phyloP scores from a whole-genome alignment of 2,329 filamentous ascomycete genomes.

The Claviceps sp. region DNA sequence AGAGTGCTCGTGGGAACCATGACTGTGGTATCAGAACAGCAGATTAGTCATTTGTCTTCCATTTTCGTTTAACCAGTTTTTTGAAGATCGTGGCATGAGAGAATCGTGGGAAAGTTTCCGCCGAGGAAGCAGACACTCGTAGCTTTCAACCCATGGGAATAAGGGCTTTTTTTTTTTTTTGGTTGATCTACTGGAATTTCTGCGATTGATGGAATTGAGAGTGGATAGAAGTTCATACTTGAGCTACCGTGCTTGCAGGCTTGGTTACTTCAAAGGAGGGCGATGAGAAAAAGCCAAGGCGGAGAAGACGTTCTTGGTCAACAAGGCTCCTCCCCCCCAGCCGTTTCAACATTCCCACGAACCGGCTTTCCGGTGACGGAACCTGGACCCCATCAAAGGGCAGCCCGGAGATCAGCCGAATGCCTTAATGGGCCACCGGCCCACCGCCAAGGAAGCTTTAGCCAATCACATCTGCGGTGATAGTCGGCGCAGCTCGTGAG shows the following conservation, averaged over 20 bases:
- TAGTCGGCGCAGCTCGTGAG: no score
- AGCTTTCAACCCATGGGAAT: not conserved
- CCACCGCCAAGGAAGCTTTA: no score
- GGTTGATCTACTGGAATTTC: not conserved
- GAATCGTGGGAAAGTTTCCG: not conserved
- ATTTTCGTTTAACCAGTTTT: not conserved
- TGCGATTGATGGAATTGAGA: not conserved
- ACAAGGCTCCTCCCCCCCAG: no score
- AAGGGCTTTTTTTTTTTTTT: not conserved
- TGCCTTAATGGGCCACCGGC: no score
- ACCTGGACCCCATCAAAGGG: not conserved
- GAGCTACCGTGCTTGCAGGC: not conserved
- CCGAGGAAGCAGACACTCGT: not conserved
- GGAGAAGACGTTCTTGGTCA: no score
- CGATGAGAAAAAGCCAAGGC: not conserved
- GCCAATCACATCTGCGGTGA: no score
- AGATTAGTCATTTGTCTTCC: not conserved
- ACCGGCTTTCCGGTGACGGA: not conserved
- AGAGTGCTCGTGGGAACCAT: constrained; percentile 36
- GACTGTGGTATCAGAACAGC: not conserved
- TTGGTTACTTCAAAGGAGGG: not conserved
- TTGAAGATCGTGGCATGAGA: not conserved
- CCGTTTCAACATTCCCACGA: no score
- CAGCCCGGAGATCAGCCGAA: not conserved
- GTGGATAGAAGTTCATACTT: not conserved